These are phyloP conservation scores for Boechera divaricarpa DNA, from an alignment of 345 rosid species.

Conservation along the genomic window DNA sequence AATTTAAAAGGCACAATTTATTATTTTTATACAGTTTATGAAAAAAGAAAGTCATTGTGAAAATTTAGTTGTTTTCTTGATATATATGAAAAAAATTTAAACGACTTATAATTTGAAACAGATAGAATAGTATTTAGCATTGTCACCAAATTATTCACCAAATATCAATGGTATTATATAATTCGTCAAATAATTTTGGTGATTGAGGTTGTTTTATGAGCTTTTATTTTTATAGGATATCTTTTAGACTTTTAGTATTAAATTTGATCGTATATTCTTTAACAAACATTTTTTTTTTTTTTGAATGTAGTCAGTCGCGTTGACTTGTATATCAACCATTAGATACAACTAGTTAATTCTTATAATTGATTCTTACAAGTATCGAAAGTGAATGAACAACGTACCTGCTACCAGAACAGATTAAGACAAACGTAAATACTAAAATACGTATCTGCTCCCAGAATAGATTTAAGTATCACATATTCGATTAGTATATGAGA, in stretches of 20 bases:
- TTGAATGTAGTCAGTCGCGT: slow-evolving; percentile 4
- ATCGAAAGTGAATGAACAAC: slow-evolving; percentile 26
- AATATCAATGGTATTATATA: not conserved
- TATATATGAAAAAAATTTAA: too few species aligned
- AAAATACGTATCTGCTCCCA: slow-evolving; percentile 6
- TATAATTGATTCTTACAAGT: not conserved
- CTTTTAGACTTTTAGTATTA: not conserved
- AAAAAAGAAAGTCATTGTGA: too few species aligned
- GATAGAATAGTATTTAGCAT: too few species aligned
- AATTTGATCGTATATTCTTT: not conserved
- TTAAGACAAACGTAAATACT: not conserved
- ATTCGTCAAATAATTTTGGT: not conserved
- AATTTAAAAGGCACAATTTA: too few species aligned
- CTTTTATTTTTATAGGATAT: not conserved
- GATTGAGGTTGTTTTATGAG: not conserved
- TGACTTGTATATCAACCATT: slow-evolving; percentile 28
- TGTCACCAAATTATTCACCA: too few species aligned
- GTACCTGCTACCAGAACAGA: slow-evolving; percentile 36
- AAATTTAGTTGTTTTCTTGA: too few species aligned
- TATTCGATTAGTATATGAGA: not conserved
- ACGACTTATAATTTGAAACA: too few species aligned
- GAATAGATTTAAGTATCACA: not conserved
- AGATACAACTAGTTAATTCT: not conserved
- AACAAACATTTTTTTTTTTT: too few species aligned
- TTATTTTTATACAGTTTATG: too few species aligned